Base-by-base conservation (phyloP, 305 asterid species). In the Fraxinus ornus region DNA sequence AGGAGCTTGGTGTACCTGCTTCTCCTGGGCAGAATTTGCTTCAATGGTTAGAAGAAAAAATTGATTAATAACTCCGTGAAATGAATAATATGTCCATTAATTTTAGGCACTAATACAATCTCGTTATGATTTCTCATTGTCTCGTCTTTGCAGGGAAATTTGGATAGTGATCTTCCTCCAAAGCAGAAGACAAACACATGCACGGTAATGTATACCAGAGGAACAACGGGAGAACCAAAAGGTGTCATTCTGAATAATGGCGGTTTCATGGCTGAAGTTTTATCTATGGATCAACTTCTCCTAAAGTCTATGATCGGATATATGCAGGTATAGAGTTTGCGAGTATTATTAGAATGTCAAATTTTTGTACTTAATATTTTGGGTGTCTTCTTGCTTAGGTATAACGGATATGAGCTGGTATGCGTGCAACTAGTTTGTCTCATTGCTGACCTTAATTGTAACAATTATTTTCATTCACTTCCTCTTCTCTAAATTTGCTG, bases 151-250 rank as follows among this genome's bases (percentile, higher is more conserved):
- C 82, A 95, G 98, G 98, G 97, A 52, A 80, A 84, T 79, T 80
- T 84, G 66, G 91, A 88, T 44, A 88, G 72, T 13, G 83, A 90
- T 72, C 90, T 95, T 33, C 97, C 97, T 55, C 81, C 91, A 0
- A 92, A 92, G 81, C 83, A 81, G 83, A 92, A 88, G 89, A 87
- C 88, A 2, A 92, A 91, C 41, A 83, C 81, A 8, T 94, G 96
- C 88, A 93, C 94, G 0, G 90, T 95, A 87, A 95, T 95, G 98
- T 95, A 95, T 85, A 95, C 98, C 0, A 95, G 98, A 78, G 98
- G 98, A 82, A 95, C 98, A n/a, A 95, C 95, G 0, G 98, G 99
- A 74, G 99, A 95, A 81, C 99, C 99, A 5, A 95, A 95, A 71
- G 99, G 99, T 2, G 98, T 95, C 82, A 87, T 95, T 83, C 88